Evolutionary conservation across 2,329 filamentous ascomycete species (phyloP).

Genomic region (Verticillium albo-atrum): DNA sequence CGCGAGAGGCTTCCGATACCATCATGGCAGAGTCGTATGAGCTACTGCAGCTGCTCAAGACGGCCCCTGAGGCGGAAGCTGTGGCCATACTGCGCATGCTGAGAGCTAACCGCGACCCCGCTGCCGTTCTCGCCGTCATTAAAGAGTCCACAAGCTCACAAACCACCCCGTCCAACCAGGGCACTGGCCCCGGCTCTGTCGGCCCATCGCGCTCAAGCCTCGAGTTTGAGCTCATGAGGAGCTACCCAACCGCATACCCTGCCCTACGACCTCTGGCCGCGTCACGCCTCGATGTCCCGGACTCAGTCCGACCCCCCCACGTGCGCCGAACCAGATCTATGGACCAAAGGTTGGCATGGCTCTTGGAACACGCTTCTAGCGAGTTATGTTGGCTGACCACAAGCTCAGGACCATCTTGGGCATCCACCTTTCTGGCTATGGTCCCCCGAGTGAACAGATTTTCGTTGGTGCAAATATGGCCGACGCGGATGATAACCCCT

Average conservation of each 20-base stretch:
- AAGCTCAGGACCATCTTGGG: neutral
- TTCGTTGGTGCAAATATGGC: neutral
- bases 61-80: conserved; percentile 13
- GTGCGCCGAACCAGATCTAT: neutral
- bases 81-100: conserved; percentile 14
- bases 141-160: conserved; percentile 4
- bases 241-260: conserved; percentile 18
- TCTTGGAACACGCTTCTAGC: neutral
- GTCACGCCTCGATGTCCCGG: neutral
- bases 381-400: neutral
- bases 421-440: neutral
- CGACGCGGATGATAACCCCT: neutral
- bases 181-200: neutral
- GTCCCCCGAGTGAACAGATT: neutral
- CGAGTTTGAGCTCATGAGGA: conserved; percentile 18
- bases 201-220: conserved; percentile 4
- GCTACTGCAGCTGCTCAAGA: conserved; percentile 17
- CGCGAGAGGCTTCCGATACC: neutral
- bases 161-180: neutral
- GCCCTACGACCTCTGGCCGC: conserved; percentile 7
- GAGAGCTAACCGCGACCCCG: conserved; percentile 14
- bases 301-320: neutral
- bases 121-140: conserved; percentile 15
- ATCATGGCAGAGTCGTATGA: conserved; percentile 9
- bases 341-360: neutral